Conservation (phyloP, 352 stramenopile species). For the Globisporangium solare region DNA sequence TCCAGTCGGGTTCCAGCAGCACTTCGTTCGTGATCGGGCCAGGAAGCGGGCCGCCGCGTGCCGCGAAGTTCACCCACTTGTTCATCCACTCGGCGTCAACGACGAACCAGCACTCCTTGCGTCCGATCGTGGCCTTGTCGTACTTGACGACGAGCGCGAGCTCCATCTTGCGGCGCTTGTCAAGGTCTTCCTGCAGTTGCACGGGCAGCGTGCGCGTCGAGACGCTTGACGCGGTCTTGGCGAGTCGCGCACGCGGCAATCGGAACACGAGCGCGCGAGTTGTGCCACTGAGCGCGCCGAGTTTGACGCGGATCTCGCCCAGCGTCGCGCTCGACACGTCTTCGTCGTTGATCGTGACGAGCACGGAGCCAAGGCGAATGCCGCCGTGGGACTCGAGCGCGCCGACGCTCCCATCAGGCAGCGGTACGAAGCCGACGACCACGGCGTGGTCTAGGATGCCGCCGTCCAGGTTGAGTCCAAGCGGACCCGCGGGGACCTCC, state of each 20-base stretch:
- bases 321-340: slow-evolving; percentile 45
- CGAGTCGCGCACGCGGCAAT: slow-evolving; percentile 20
- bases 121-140: slow-evolving; percentile 48
- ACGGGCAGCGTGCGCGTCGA: slow-evolving; percentile 18
- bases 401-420: slow-evolving; percentile 46
- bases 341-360: slow-evolving; percentile 61
- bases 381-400: slow-evolving; percentile 36
- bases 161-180: slow-evolving; percentile 51
- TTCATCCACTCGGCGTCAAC: slow-evolving; percentile 62
- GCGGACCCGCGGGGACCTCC: slow-evolving; percentile 40
- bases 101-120: slow-evolving; percentile 71
- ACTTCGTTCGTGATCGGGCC: slow-evolving; percentile 54
- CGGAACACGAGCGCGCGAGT: slow-evolving; percentile 42
- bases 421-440: slow-evolving; percentile 53
- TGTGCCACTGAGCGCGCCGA: slow-evolving; percentile 27
- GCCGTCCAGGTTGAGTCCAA: slow-evolving; percentile 56
- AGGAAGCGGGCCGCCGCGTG: slow-evolving; percentile 32
- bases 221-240: slow-evolving; percentile 1
- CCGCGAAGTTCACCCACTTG: slow-evolving; percentile 53
- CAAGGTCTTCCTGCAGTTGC: slow-evolving; percentile 41
- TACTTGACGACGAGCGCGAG: slow-evolving; percentile 47
- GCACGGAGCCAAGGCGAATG: slow-evolving; percentile 31
- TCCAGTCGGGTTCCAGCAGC: slow-evolving; percentile 49
- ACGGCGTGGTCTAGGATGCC: slow-evolving; percentile 29
- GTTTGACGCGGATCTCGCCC: slow-evolving; percentile 34